These are phyloP conservation scores for Podospora bellae-mahoneyi DNA, from an alignment of 495 filamentous ascomycete species.

Conservation along the genomic window DNA sequence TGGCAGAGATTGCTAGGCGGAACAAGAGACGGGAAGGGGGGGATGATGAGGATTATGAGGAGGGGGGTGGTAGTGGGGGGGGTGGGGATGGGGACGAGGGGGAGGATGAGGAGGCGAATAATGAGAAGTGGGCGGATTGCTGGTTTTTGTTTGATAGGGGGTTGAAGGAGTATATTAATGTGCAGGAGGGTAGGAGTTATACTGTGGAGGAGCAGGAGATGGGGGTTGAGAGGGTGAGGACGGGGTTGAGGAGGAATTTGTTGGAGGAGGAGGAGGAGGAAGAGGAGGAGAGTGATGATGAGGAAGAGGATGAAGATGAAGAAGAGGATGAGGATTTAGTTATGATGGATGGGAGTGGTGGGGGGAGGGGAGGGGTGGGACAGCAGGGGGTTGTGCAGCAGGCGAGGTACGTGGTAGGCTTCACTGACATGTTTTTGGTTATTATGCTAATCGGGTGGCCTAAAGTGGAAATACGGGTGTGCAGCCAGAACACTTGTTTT, in stretches of 20 bases:
- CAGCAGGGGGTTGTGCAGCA: no score
- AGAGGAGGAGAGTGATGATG: conserved; percentile 57
- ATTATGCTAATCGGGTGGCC: no score
- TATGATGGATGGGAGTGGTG: conserved; percentile 29
- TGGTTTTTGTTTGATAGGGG: conserved; percentile 36
- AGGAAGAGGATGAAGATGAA: conserved; percentile 47
- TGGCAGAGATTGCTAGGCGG: background rate
- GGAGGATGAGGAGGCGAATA: conserved; percentile 34
- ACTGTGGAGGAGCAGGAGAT: conserved; percentile 64
- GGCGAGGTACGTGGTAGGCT: no score
- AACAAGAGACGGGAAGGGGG: background rate
- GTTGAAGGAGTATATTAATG: conserved; percentile 38
- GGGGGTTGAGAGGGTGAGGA: conserved; percentile 68
- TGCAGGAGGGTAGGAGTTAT: conserved; percentile 54
- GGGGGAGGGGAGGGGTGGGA: conserved; percentile 32
- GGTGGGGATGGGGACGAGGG: conserved; percentile 29
- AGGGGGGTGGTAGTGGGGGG: conserved; percentile 21
- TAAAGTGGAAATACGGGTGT: background rate
- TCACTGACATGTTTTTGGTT: no score
- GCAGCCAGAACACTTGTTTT: conserved; percentile 32
- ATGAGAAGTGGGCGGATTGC: conserved; percentile 42
- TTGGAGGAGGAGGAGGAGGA: conserved; percentile 50
- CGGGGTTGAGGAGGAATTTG: conserved; percentile 58
- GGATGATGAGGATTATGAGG: background rate
- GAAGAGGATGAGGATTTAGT: conserved; percentile 35